phyloP scores from a whole-genome alignment of 495 filamentous ascomycete genomes.

The Aspergillus steynii region DNA sequence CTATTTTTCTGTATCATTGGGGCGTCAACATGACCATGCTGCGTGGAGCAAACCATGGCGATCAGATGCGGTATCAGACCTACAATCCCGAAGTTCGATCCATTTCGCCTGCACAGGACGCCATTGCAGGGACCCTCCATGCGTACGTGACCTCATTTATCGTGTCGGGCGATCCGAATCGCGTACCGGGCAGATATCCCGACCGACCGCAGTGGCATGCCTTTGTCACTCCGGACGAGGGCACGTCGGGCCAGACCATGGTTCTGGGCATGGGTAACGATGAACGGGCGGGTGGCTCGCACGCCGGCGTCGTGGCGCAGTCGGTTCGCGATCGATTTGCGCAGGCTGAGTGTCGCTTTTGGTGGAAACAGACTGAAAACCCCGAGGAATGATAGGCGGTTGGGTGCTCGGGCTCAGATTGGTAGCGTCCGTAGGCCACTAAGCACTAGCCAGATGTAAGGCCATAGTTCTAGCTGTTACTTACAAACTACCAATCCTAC shows the following conservation, averaged over 20 bases:
- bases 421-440: neutral
- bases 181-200: constrained; percentile 22
- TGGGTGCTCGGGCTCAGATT: neutral
- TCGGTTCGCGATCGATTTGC: constrained; percentile 45
- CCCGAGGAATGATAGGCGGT: constrained; percentile 16
- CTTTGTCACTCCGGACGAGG: constrained; percentile 14
- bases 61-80: constrained; percentile 57
- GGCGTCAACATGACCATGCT: constrained; percentile 48
- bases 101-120: constrained; percentile 43
- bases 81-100: constrained; percentile 46
- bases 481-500: too few species aligned
- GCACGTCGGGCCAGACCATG: constrained; percentile 29
- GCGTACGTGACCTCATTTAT: constrained; percentile 59
- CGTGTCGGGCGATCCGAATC: constrained; percentile 52
- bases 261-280: constrained; percentile 65
- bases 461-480: too few species aligned
- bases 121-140: constrained; percentile 53
- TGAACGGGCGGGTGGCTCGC: constrained; percentile 47
- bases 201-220: constrained; percentile 34
- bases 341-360: constrained; percentile 55
- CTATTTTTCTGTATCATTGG: constrained; percentile 61
- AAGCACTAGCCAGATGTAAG: neutral
- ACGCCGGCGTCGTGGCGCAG: constrained; percentile 43
- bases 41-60: constrained; percentile 59
- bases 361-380: constrained; percentile 48